A percentile compares a stretch with the other conserved stretches of the same genome.
These are phyloP conservation scores for Backusella circina DNA, from an alignment of 192 early-diverging fungal species.

Conservation along the genomic window DNA sequence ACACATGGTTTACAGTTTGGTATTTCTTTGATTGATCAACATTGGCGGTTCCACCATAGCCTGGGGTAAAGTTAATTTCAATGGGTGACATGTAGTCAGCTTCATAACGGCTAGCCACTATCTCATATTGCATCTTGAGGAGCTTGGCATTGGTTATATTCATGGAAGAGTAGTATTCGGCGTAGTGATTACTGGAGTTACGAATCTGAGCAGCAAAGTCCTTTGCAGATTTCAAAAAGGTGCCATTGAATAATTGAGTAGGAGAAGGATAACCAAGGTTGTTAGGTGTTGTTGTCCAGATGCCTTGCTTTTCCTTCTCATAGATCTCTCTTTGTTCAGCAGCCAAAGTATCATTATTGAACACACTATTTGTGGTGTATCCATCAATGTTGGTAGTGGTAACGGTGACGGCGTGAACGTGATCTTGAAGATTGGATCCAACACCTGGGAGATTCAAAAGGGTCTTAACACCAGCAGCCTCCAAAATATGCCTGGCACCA, in stretches of 20 bases:
- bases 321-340: not conserved
- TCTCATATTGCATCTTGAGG: not conserved
- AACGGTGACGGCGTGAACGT: not conserved
- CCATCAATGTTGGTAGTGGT: not conserved
- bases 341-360: not conserved
- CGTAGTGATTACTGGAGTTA: not conserved
- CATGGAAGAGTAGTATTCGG: not conserved
- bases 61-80: not conserved
- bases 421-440: constrained; percentile 10
- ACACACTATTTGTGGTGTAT: not conserved
- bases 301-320: not conserved
- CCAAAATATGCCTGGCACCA: not conserved
- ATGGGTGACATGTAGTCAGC: not conserved
- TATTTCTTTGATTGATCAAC: not conserved
- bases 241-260: not conserved
- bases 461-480: not conserved
- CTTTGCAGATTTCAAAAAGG: not conserved
- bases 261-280: not conserved
- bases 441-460: constrained; percentile 29
- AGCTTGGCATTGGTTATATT: not conserved
- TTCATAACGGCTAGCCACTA: not conserved
- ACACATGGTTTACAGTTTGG: constrained; percentile 1
- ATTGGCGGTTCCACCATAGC: not conserved
- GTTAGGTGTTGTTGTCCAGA: not conserved
- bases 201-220: not conserved